Evolutionary conservation across 2,329 filamentous ascomycete genomes (phyloP).

Genomic region (Fusarium drepaniforme): DNA sequence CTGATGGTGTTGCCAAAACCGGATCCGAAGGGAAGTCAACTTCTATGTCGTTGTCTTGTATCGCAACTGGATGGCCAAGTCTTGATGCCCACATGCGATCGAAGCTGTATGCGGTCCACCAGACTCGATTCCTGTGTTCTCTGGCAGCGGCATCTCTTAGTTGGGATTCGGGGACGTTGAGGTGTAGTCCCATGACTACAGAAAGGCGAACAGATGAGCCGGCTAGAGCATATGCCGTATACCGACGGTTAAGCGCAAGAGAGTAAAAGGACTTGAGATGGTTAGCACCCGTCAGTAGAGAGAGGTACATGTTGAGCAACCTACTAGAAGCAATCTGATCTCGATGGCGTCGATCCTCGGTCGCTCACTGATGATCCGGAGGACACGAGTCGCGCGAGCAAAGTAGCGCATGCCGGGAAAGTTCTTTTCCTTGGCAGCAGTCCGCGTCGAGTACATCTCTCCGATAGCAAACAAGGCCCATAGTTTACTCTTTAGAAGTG

Average conservation of each 20-base stretch:
- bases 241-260: constrained; percentile 57
- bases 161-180: constrained; percentile 54
- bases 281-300: fast-evolving
- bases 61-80: constrained; percentile 60
- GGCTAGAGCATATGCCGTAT: constrained; percentile 57
- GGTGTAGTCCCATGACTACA: constrained; percentile 59
- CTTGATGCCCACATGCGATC: constrained; percentile 63
- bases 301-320: not conserved
- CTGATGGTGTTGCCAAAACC: constrained; percentile 37
- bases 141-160: constrained; percentile 51
- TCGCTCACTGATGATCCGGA: constrained; percentile 55
- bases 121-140: constrained; percentile 56
- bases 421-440: constrained; percentile 47
- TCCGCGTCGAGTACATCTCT: constrained; percentile 58
- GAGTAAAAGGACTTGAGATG: constrained; percentile 56
- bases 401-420: constrained; percentile 61
- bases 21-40: constrained; percentile 56
- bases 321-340: constrained; percentile 57
- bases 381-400: constrained; percentile 52
- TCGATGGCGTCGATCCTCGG: constrained; percentile 59
- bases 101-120: constrained; percentile 59
- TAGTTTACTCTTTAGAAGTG: constrained; percentile 53
- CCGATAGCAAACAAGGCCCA: constrained; percentile 60
- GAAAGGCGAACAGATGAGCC: constrained; percentile 58
- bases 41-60: constrained; percentile 61